Percentiles rank a stretch among this genome's conserved stretches.
Conservation (phyloP, 2,329 filamentous ascomycete genomes). For the Ceratocystis albifundus region DNA sequence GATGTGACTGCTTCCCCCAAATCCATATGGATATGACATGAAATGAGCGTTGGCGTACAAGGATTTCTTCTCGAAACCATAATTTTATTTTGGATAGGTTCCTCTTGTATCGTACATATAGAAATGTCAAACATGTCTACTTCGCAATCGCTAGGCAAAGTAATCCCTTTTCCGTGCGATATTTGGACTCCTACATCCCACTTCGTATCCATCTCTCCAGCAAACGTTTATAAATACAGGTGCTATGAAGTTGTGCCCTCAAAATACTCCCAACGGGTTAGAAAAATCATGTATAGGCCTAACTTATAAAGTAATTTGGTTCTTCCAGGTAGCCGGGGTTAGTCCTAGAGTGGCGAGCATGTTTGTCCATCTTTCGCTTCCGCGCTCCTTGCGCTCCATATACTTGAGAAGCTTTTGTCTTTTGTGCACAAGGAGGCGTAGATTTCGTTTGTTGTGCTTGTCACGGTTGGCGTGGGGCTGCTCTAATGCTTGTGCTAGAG, state of each 20-base stretch:
- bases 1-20: neutral
- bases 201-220: conserved; percentile 1
- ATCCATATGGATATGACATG: too few species aligned
- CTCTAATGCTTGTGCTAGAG: conserved; percentile 60
- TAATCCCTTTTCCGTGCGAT: neutral
- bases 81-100: neutral
- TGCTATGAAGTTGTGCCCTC: conserved; percentile 15
- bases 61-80: neutral
- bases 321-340: conserved; percentile 79
- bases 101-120: conserved; percentile 20
- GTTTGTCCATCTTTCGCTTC: conserved; percentile 80
- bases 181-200: neutral
- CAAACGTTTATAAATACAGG: conserved; percentile 22
- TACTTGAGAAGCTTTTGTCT: conserved; percentile 83
- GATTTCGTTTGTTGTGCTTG: conserved; percentile 86
- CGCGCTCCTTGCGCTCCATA: conserved; percentile 77
- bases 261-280: neutral
- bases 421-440: conserved; percentile 74
- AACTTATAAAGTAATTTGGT: conserved; percentile 64
- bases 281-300: neutral
- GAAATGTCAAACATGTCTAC: conserved; percentile 19
- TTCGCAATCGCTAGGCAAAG: conserved; percentile 16
- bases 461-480: conserved; percentile 62
- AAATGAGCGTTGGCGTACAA: neutral
- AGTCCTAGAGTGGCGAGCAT: conserved; percentile 74